Evolutionary conservation across 1,284 basidiomycete species (phyloP).

Genomic region (Malassezia slooffiae): DNA sequence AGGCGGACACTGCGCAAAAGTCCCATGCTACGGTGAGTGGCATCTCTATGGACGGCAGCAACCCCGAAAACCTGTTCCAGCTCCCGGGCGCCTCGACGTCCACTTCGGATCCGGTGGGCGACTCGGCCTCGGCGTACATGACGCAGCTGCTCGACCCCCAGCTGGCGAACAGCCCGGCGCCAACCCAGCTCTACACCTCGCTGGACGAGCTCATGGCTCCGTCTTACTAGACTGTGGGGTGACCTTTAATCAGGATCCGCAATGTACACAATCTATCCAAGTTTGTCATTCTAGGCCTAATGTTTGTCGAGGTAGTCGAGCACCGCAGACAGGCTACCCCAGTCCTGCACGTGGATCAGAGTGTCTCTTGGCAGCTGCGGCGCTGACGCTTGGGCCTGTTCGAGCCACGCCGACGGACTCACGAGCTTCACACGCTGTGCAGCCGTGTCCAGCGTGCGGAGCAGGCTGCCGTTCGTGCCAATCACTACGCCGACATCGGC

Average conservation of each 20-base stretch:
- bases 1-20: background rate
- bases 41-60: conserved; percentile 9
- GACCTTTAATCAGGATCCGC: too few species aligned
- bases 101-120: conserved; percentile 4
- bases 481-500: conserved; percentile 35
- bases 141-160: conserved; percentile 9
- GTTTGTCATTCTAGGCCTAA: too few species aligned
- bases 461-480: conserved; percentile 10
- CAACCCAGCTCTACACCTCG: conserved; percentile 12
- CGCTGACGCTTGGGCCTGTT: too few species aligned
- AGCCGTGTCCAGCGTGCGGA: background rate
- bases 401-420: too few species aligned
- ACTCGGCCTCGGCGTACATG: conserved; percentile 6
- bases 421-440: too few species aligned
- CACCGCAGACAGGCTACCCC: too few species aligned
- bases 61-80: conserved; percentile 8
- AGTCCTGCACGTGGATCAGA: too few species aligned
- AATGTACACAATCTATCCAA: too few species aligned
- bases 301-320: too few species aligned
- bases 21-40: background rate
- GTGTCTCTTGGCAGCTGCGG: too few species aligned
- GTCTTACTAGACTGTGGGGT: conserved; percentile 8
- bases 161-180: background rate
- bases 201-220: conserved; percentile 15
- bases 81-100: background rate